Evolutionary conservation across 208 protist species (phyloP), one percentile per base, ranked within the genome.

Genomic region (Zelonia costaricensis): DNA sequence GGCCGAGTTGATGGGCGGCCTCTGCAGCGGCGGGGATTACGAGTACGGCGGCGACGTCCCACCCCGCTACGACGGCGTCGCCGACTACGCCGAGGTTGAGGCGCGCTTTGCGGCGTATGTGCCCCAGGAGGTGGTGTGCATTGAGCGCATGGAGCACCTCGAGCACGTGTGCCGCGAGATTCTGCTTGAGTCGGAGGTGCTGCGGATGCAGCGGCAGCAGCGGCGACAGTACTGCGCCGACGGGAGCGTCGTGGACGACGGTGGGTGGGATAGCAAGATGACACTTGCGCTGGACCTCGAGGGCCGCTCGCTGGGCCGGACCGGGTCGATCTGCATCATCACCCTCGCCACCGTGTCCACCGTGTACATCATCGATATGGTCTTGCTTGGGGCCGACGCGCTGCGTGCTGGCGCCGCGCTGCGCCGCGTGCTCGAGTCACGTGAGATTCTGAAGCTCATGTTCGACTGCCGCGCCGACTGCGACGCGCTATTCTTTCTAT

Each of bases 401-500:
- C 70, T 88, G 23, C 15, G 3, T 4, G 20, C 33, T 4, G 45
- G 42, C n/a, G 58, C 49, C 0, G 46, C 64, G 9, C 49, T 88
- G 35, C 62, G 49, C 2, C 35, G 35, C 10, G 68, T 88, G 42
- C 59, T 88, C 1, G 75, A 85, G 61, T 74, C 62, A 13, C 38
- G 28, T 7, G 27, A 43, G 6, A 76, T 88, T 8, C 58, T 55
- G 27, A 88, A 88, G 61, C 60, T 88, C 33, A 88, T 88, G 82
- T 88, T 77, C 48, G 82, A 88, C 64, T 83, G 78, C 76, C 78
- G 82, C 10, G 74, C 75, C 23, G 78, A 84, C 63, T 78, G 75
- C 62, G 78, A 83, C 47, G 76, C 78, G 15, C 60, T 88, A 13
- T 85, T 70, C 66, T 85, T 76, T 35, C 63, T 77, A 15, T 88